phyloP scores from a whole-genome alignment of 148 eudicot species.

The Camellia granthamiana region DNA sequence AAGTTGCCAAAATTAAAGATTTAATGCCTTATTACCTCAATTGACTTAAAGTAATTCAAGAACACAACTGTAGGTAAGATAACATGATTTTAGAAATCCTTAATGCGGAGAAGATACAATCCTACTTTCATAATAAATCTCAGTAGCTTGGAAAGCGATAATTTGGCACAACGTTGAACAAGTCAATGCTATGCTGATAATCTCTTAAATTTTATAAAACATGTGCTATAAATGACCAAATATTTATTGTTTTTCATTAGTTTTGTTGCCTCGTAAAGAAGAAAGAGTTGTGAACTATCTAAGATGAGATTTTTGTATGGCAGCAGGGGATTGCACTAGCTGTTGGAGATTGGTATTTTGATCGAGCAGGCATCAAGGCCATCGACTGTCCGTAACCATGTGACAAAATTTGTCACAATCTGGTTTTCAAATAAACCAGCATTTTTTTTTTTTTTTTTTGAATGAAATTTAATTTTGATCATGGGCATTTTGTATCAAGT shows the following conservation, averaged over 20 bases:
- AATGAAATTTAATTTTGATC: neutral
- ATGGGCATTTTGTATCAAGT: constrained; percentile 5
- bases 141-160: neutral
- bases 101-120: neutral
- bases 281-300: constrained; percentile 7
- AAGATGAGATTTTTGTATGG: neutral
- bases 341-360: constrained; percentile 90
- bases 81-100: constrained; percentile 5
- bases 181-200: no score
- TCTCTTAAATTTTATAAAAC: neutral
- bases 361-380: constrained; percentile 43
- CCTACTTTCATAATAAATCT: neutral
- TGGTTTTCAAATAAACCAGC: constrained; percentile 48
- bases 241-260: neutral
- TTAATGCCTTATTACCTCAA: neutral
- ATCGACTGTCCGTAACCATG: constrained; percentile 90
- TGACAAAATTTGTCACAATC: constrained; percentile 84
- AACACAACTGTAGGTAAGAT: neutral
- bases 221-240: neutral
- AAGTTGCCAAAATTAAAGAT: neutral
- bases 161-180: neutral
- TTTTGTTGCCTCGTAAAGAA: neutral
- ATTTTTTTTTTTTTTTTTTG: neutral
- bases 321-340: constrained; percentile 65
- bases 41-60: neutral